phyloP scores from a whole-genome alignment of 441 rosid genomes.

The Viola pubescens region DNA sequence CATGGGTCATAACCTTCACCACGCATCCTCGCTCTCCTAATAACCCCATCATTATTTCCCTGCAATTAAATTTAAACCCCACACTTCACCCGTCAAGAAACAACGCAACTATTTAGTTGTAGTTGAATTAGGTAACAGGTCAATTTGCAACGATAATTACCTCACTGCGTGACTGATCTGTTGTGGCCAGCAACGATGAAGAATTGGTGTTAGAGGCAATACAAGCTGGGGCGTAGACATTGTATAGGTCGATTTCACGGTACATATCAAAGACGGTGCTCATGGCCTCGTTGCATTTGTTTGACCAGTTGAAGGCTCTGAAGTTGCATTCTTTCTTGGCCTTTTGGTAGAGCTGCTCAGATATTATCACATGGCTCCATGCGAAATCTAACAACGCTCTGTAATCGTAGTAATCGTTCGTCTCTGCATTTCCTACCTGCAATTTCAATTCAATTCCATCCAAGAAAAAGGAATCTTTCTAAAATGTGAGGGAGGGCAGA shows the following conservation, averaged over 20 bases:
- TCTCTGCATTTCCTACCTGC: constrained; percentile 52
- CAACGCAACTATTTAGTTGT: no score
- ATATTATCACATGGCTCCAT: constrained; percentile 54
- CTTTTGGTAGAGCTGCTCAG: constrained; percentile 34
- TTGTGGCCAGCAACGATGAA: neutral
- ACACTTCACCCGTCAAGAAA: neutral
- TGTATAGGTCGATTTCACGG: constrained; percentile 48
- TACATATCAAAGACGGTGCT: constrained; percentile 25
- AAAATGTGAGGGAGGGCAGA: no score
- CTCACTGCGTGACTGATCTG: neutral
- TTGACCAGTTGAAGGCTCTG: constrained; percentile 33
- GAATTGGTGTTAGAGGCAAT: constrained; percentile 27
- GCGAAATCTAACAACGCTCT: constrained; percentile 48
- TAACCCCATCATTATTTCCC: constrained; percentile 15
- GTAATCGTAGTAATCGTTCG: constrained; percentile 40
- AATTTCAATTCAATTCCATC: neutral
- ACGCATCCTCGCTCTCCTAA: constrained; percentile 31
- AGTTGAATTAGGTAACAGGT: neutral
- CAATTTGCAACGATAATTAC: neutral
- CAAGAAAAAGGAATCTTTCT: no score
- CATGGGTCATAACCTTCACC: constrained; percentile 50
- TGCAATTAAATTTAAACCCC: constrained; percentile 8
- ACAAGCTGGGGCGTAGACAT: constrained; percentile 41
- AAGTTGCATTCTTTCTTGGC: constrained; percentile 42
- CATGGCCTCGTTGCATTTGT: constrained; percentile 32